Evolutionary conservation across 2,329 filamentous ascomycete species (phyloP), one percentile per base, ranked within the genome.

Genomic region (Trichoderma lentiforme): DNA sequence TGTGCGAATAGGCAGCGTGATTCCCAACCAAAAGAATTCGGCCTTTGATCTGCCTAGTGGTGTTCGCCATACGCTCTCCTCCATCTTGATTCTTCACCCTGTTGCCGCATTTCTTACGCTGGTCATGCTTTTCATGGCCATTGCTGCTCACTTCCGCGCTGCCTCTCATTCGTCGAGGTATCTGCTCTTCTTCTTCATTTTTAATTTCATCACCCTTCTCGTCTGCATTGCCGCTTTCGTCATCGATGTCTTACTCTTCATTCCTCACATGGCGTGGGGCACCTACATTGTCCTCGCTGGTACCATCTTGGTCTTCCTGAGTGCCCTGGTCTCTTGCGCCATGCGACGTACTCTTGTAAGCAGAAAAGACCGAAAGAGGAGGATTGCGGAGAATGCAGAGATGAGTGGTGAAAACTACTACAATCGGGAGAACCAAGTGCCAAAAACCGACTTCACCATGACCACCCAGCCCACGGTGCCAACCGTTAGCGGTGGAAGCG

Each of bases 361-460:
- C 81, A 90, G 95, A 77, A 98, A 98, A 84, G 93, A 95, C n/a
- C 89, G 95, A 74, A 95, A 96, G 86, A 93, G 91, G 84, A 90
- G 94, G 60, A 97, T 98, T 79, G 94, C 91, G 3, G 93, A 97
- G 81, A 97, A 98, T 79, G 93, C 95, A 8, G 95, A 98, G 80
- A 98, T 98, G 95, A 98, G 93, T 80, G 95, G 95, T 32, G 91
- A 96, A 77, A 96, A 95, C 79, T 98, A 92, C 80, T 98, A 97
- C 82, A 92, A 91, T 77, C 87, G 91, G 72, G 89, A 92, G 81
- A 86, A 84, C 47, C 86, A 89, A 73, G 56, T 47, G n/a, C 82
- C 84, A 64, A 86, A 89, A 73, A 79, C 85, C 43, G 77, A 82
- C 51, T 80, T 82, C 3, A 80, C 82, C 2, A 73, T 77, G 60